Evolutionary conservation across 306 rosid genomes (phyloP), one percentile per base, ranked within the genome.

Genomic region (Malus asiatica): DNA sequence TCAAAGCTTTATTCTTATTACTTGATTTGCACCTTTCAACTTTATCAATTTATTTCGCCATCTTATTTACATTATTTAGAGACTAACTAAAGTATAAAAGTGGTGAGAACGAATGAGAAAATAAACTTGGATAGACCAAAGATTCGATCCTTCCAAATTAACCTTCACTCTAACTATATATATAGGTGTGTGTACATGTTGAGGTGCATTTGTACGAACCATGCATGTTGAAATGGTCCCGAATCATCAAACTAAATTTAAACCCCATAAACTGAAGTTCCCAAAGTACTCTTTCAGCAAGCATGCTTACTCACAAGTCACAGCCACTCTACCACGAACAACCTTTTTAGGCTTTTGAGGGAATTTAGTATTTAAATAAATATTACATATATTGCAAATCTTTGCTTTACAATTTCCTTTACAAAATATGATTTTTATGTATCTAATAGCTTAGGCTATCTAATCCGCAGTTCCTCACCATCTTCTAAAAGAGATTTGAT

Each of bases 341-440:
- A n/a, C 64, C 78, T 79, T 79, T 79, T 79, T 58, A 72, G 68
- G 82, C 74, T 79, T 72, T 78, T 73, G 66, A 72, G 74, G 73
- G 6, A 66, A 15, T 20, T 23, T 14, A 27, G 4, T 60, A 27
- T 15, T 64, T 72, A 32, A 38, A 4, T 14, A 61, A 42, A 42
- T 6, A 30, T 30, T 29, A 61, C 16, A 55, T 19, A 19, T 32
- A 55, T 57, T 59, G 10, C 38, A 58, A 55, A 46, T 55, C 63
- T 79, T 74, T 69, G 23, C 20, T 73, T 8, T 7, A 2, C 2
- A 33, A 33, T 33, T 33, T 33, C 38, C 38, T 42, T 53, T 53
- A 29, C 59, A 68, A 40, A 51, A 73, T 68, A 53, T 40, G 33
- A 45, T 66, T 23, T 20, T 22, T 23, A 59, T 33, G 16, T 23